Evolutionary conservation across 441 rosid species (phyloP), one percentile per base, ranked within the genome.

Genomic region (Euphorbia celastroides): DNA sequence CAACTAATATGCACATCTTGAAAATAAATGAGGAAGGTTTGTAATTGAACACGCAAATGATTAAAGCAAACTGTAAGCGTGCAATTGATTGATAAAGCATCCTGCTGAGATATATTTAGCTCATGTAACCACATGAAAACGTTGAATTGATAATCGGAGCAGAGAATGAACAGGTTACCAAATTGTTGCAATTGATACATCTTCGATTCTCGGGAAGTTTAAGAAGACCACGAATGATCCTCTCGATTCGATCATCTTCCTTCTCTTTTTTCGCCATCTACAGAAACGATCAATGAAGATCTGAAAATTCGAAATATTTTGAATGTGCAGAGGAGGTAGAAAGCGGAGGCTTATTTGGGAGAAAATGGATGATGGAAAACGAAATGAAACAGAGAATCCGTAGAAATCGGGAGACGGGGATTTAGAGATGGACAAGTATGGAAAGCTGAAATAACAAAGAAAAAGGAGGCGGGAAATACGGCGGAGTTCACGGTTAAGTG

Each of bases 171-270:
- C 30, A 56, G 17, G 19, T 30, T 83, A 91, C 99, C 92, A 93
- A 71, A 55, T 77, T 76, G 31, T 86, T 84, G 87, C 99, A 93
- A 66, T 86, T 93, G 76, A 93, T 84, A 71, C 97, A 93, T 65
- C 88, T 79, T 25, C 88, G 78, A 71, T 93, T 93, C 79, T 85
- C 90, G 0, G 95, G 83, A 67, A 85, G 92, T 69, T 84, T 89
- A 73, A 85, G 69, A 70, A 93, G 87, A 70, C 80, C 76, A 0
- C 96, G 88, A 58, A 93, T 78, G 52, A 80, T 80, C 81, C 74
- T 83, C 70, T 89, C 99, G 22, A 79, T 71, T 65, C 81, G 84
- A n/a, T 91, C 93, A 6, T 84, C 93, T 70, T 89, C 97, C 77
- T 84, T 88, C 62, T 68, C 70, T 64, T 69, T 80, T 64, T 74